Percentiles rank a stretch among this genome's conserved stretches.
Conservation (phyloP, 2,329 filamentous ascomycete species). For the Fusarium miscanthi region DNA sequence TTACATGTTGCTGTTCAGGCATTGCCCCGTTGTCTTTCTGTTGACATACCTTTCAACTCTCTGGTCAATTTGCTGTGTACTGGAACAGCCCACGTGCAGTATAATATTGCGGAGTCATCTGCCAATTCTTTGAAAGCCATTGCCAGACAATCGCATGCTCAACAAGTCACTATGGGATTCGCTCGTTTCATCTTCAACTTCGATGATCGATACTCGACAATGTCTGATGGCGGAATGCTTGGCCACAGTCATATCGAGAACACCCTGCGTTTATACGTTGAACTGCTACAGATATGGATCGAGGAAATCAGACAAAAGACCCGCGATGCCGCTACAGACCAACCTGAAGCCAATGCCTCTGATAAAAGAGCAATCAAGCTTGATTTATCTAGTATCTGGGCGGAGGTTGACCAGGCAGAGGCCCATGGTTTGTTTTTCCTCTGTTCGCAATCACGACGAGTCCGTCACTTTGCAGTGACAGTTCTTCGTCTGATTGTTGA, state of each 20-base stretch:
- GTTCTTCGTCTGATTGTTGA: conserved; percentile 92
- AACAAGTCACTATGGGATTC: conserved; percentile 96
- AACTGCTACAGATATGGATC: conserved; percentile 96
- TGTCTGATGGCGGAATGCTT: conserved; percentile 97
- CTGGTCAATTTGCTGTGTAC: conserved; percentile 96
- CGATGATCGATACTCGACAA: conserved; percentile 95
- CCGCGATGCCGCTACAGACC: conserved; percentile 75
- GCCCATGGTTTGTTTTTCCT: conserved; percentile 97
- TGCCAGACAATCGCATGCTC: conserved; percentile 89
- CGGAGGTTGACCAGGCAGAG: conserved; percentile 95
- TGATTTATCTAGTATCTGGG: conserved; percentile 88
- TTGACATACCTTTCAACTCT: conserved; percentile 91
- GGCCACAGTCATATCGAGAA: conserved; percentile 95
- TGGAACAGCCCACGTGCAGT: conserved; percentile 93
- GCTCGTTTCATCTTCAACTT: conserved; percentile 99
- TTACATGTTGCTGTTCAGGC: conserved; percentile 96
- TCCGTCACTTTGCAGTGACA: conserved; percentile 90
- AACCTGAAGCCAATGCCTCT: conserved; percentile 69
- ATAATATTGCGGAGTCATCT: conserved; percentile 91
- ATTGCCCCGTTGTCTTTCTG: conserved; percentile 90
- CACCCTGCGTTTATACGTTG: conserved; percentile 90
- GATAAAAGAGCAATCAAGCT: conserved; percentile 81
- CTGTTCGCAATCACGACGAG: conserved; percentile 92
- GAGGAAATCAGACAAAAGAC: conserved; percentile 93
- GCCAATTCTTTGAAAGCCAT: conserved; percentile 95